Evolutionary conservation across 177 flowering plant species (phyloP).

Genomic region (Vitis hybrid): DNA sequence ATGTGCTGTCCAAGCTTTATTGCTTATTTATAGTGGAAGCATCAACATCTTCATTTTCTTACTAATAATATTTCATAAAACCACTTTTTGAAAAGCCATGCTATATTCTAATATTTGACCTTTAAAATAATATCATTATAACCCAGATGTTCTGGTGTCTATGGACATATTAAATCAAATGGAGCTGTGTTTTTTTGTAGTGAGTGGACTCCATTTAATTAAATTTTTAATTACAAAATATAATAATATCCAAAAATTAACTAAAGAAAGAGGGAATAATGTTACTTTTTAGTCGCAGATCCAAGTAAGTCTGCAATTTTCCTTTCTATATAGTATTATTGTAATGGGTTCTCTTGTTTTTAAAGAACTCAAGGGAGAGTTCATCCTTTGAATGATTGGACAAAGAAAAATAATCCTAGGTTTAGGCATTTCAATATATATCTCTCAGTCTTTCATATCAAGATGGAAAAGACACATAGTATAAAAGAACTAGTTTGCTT

Average conservation of each 20-base stretch:
- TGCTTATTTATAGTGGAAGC: conserved; percentile 8
- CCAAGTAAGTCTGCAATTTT: conserved; percentile 22
- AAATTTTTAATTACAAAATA: conserved; percentile 3
- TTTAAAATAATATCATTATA: conserved; percentile 12
- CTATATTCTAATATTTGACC: conserved; percentile 34
- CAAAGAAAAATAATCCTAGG: not conserved
- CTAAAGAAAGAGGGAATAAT: not conserved
- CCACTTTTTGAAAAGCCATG: conserved; percentile 13
- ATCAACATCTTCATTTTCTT: conserved; percentile 12
- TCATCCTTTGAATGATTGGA: conserved; percentile 33
- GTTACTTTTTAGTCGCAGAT: conserved; percentile 21
- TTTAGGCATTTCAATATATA: conserved; percentile 8
- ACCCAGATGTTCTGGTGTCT: conserved; percentile 7
- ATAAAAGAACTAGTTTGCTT: not conserved
- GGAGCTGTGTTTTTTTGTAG: not conserved
- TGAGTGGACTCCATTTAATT: not conserved
- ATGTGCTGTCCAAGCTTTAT: not conserved
- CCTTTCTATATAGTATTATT: not conserved
- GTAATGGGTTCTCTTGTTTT: not conserved
- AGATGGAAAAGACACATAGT: conserved; percentile 14
- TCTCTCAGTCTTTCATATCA: conserved; percentile 18
- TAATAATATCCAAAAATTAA: not conserved
- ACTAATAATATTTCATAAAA: conserved; percentile 16
- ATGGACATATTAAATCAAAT: not conserved
- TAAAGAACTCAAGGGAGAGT: conserved; percentile 15